Conservation (phyloP, 2,329 filamentous ascomycete genomes). For the Diaporthe sp. region DNA sequence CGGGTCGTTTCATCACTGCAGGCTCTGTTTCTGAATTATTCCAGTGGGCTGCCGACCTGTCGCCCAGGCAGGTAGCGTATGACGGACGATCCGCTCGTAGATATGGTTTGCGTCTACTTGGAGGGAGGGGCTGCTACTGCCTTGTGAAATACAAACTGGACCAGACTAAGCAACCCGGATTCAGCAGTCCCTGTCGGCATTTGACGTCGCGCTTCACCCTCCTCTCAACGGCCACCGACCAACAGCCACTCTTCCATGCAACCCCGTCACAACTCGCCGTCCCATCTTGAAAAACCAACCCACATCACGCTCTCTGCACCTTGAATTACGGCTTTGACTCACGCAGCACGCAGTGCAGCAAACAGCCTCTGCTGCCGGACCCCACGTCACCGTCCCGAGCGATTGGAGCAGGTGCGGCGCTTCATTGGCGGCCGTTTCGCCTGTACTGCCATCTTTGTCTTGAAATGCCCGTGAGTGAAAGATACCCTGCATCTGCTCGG, state of each 20-base stretch:
- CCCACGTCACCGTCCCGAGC: slow-evolving; percentile 18
- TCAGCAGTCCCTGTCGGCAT: slow-evolving; percentile 24
- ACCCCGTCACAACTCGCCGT: slow-evolving; percentile 2
- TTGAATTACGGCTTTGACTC: neutral
- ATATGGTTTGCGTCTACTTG: neutral
- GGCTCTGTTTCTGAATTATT: slow-evolving; percentile 3
- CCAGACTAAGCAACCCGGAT: slow-evolving; percentile 14
- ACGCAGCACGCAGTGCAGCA: slow-evolving; percentile 18
- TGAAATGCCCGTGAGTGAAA: slow-evolving; percentile 36
- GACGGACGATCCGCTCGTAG: neutral
- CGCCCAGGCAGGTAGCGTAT: neutral
- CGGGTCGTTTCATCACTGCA: neutral
- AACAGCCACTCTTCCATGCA: neutral
- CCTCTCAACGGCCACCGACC: slow-evolving; percentile 3
- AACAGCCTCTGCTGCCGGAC: slow-evolving; percentile 4
- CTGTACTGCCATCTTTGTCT: slow-evolving; percentile 30
- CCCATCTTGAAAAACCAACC: slow-evolving; percentile 18
- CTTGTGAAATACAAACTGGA: neutral
- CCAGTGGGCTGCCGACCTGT: neutral
- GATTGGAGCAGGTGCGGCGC: slow-evolving; percentile 27
- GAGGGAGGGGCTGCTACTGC: slow-evolving; percentile 9
- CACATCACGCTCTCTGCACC: neutral
- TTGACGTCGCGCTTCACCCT: slow-evolving; percentile 33
- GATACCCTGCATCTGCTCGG: slow-evolving; percentile 13
- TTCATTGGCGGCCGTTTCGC: slow-evolving; percentile 26